A percentile compares a stretch with the other conserved stretches of the same genome.
These are phyloP conservation scores for Rusavskia elegans DNA, from an alignment of 495 filamentous ascomycete genomes.

Conservation along the genomic window DNA sequence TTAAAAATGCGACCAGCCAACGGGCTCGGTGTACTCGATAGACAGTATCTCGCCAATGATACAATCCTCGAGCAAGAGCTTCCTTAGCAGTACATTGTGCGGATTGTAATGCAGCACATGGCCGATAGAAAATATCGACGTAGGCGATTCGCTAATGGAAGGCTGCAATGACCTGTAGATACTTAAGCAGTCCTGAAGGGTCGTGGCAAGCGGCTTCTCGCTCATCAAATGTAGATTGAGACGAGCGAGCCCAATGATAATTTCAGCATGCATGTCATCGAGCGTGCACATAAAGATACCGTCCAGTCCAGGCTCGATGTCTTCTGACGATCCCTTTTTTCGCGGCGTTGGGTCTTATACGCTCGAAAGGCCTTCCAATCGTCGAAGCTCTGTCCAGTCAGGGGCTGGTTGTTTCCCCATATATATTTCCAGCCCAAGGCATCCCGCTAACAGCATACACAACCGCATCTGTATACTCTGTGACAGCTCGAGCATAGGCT, in stretches of 20 bases:
- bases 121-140: slow-evolving; percentile 65
- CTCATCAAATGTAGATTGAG: slow-evolving; percentile 73
- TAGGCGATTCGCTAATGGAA: slow-evolving; percentile 14
- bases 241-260: slow-evolving; percentile 52
- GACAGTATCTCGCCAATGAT: slow-evolving; percentile 73
- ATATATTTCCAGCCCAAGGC: slow-evolving; percentile 52
- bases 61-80: slow-evolving; percentile 52
- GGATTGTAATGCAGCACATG: slow-evolving; percentile 70
- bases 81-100: slow-evolving; percentile 72
- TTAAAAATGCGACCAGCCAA: slow-evolving; percentile 92
- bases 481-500: slow-evolving; percentile 54
- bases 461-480: slow-evolving; percentile 27
- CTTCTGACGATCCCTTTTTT: background rate
- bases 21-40: slow-evolving; percentile 81
- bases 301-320: slow-evolving; percentile 42
- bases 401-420: slow-evolving; percentile 34
- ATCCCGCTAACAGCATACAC: slow-evolving; percentile 59
- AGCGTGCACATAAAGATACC: slow-evolving; percentile 77
- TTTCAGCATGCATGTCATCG: slow-evolving; percentile 73
- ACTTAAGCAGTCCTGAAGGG: slow-evolving; percentile 52
- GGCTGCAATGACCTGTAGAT: slow-evolving; percentile 45
- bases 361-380: slow-evolving; percentile 59
- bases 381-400: slow-evolving; percentile 44
- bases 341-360: slow-evolving; percentile 44
- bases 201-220: slow-evolving; percentile 85